These are phyloP conservation scores for Xylariaceae sp. DNA, from an alignment of 2,329 filamentous ascomycete genomes.

Conservation along the genomic window DNA sequence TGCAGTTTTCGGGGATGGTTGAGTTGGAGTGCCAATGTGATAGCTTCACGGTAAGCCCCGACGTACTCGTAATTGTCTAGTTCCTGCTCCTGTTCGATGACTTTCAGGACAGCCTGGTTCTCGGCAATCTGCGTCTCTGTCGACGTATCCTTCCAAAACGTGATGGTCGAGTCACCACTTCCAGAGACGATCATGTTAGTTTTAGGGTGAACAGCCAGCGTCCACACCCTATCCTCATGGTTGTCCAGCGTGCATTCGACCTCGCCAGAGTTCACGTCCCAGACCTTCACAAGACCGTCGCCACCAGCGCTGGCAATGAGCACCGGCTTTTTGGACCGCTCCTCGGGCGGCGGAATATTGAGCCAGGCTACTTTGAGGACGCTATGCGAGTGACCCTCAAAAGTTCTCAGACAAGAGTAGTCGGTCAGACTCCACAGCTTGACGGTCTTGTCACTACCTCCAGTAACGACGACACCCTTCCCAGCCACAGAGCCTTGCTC, in stretches of 20 bases:
- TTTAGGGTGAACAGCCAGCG: conserved; percentile 63
- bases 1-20: conserved; percentile 89
- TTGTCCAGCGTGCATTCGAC: conserved; percentile 88
- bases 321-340: conserved; percentile 51
- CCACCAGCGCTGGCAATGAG: conserved; percentile 82
- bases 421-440: conserved; percentile 91
- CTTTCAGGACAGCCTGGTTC: conserved; percentile 64
- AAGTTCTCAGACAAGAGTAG: conserved; percentile 86
- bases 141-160: conserved; percentile 93
- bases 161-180: conserved; percentile 84
- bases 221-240: conserved; percentile 94
- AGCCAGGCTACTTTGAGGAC: conserved; percentile 93
- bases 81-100: conserved; percentile 90
- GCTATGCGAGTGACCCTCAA: conserved; percentile 94
- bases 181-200: conserved; percentile 77
- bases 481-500: conserved; percentile 65
- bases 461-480: conserved; percentile 79
- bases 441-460: conserved; percentile 91
- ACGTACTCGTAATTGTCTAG: conserved; percentile 86
- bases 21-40: conserved; percentile 82
- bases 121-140: conserved; percentile 68
- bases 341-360: conserved; percentile 40
- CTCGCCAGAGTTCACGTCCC: conserved; percentile 83
- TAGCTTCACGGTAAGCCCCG: conserved; percentile 85
- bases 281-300: conserved; percentile 93